Evolutionary conservation across 1,284 basidiomycete species (phyloP).

Genomic region (Malassezia psittaci): DNA sequence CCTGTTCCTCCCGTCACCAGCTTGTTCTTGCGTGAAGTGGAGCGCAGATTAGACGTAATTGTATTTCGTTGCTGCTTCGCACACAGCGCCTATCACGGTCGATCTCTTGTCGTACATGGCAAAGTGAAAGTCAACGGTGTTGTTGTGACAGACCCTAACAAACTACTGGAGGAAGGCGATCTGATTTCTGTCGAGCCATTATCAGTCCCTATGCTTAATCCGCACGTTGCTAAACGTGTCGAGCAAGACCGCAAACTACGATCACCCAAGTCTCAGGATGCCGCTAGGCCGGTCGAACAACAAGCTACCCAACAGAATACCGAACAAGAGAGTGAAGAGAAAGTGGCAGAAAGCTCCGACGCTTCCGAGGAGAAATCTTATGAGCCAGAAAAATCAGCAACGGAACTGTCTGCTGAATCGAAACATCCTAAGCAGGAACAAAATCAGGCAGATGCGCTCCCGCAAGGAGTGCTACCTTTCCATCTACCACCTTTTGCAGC

Average conservation of each 20-base stretch:
- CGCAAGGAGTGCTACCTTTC: conserved; percentile 53
- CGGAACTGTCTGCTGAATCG: neutral
- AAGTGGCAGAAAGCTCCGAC: neutral
- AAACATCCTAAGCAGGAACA: neutral
- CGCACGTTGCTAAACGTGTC: conserved; percentile 28
- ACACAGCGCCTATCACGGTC: conserved; percentile 77
- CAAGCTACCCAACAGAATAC: neutral
- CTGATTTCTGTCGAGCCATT: conserved; percentile 77
- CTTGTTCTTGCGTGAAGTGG: conserved; percentile 54
- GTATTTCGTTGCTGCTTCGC: conserved; percentile 86
- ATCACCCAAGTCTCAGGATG: neutral
- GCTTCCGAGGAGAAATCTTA: neutral
- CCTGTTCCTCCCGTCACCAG: conserved; percentile 27
- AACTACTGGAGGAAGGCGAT: conserved; percentile 85
- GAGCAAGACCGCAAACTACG: conserved; percentile 13
- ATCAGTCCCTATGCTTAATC: conserved; percentile 60
- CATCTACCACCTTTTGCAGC: conserved; percentile 74
- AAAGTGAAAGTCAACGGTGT: conserved; percentile 76
- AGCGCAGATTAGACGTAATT: conserved; percentile 82
- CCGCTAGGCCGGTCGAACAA: neutral
- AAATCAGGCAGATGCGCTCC: conserved; percentile 22
- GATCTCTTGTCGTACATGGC: conserved; percentile 74
- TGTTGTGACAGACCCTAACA: conserved; percentile 74
- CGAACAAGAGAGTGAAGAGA: neutral
- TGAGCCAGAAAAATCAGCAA: neutral